Evolutionary conservation across 805 yeast species (phyloP).

Genomic region (Saccharomycopsis schoenii): DNA sequence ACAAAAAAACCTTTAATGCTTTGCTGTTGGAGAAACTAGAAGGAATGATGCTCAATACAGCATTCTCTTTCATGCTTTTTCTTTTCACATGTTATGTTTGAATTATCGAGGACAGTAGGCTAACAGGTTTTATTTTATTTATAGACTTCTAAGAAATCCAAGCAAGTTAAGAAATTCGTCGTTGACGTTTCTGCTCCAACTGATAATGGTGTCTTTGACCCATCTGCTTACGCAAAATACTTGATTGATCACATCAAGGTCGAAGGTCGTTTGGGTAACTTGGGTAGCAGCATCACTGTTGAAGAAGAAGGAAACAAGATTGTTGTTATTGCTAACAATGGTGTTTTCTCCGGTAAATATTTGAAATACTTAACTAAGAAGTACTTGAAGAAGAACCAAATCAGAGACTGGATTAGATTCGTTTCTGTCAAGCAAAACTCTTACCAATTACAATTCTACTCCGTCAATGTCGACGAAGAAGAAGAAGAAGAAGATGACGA

Average conservation of each 20-base stretch:
- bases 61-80: slow-evolving; percentile 7
- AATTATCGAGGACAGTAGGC: slow-evolving; percentile 55
- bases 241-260: slow-evolving; percentile 98
- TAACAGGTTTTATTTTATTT: slow-evolving; percentile 33
- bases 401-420: slow-evolving; percentile 99
- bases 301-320: slow-evolving; percentile 80
- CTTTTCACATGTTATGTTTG: slow-evolving; percentile 1
- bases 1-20: slow-evolving; percentile 25
- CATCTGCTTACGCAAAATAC: slow-evolving; percentile 95
- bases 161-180: slow-evolving; percentile 80
- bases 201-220: slow-evolving; percentile 95
- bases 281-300: slow-evolving; percentile 89
- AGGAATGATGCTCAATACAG: background rate
- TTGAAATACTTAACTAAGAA: slow-evolving; percentile 98
- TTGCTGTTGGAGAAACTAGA: slow-evolving; percentile 25
- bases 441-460: slow-evolving; percentile 98
- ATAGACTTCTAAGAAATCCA: slow-evolving; percentile 74
- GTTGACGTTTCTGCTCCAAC: slow-evolving; percentile 97
- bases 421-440: slow-evolving; percentile 91
- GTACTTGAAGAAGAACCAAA: slow-evolving; percentile 99
- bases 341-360: slow-evolving; percentile 99
- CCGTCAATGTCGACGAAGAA: slow-evolving; percentile 91
- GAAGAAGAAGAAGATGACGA: slow-evolving; percentile 78
- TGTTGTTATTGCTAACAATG: slow-evolving; percentile 77
- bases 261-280: slow-evolving; percentile 93